Evolutionary conservation across 192 early-diverging fungal genomes (phyloP).

Genomic region (Podila epigama): DNA sequence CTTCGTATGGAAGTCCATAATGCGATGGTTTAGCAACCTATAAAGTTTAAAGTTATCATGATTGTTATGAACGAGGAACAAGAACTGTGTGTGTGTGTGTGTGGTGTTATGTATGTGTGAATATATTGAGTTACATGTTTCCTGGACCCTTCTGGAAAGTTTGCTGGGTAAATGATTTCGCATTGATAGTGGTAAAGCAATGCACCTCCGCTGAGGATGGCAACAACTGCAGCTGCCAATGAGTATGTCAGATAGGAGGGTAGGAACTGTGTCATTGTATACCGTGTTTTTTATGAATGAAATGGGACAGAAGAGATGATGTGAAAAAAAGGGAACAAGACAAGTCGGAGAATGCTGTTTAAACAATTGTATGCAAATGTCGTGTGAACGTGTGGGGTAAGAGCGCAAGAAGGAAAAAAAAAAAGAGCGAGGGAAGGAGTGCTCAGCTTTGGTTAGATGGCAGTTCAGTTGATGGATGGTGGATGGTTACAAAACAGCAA

Average conservation of each 20-base stretch:
- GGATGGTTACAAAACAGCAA: too few relatives aligned
- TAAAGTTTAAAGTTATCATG: not conserved
- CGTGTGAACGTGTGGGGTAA: not conserved
- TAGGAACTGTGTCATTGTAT: conserved; percentile 35
- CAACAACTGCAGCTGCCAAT: conserved; percentile 51
- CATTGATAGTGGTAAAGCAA: conserved; percentile 78
- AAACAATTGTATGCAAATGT: too few relatives aligned
- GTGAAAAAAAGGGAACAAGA: too few relatives aligned
- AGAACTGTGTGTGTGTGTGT: too few relatives aligned
- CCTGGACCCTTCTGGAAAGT: conserved; percentile 62
- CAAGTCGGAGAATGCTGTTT: not conserved
- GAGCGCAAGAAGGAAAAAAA: not conserved
- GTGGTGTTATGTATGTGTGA: not conserved
- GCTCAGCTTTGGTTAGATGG: too few relatives aligned
- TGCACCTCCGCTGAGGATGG: conserved; percentile 51
- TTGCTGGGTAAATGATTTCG: conserved; percentile 81
- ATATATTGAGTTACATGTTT: conserved; percentile 38
- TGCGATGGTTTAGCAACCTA: conserved; percentile 77
- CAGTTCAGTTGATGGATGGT: too few relatives aligned
- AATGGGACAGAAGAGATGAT: not conserved
- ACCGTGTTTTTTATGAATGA: not conserved
- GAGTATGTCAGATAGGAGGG: conserved; percentile 57
- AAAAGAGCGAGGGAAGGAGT: not conserved
- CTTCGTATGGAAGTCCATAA: conserved; percentile 68
- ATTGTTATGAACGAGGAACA: not conserved